Percentiles rank a stretch among this genome's conserved stretches.
These are phyloP conservation scores for Vicia sativa DNA, from an alignment of 306 rosid species.

Conservation along the genomic window DNA sequence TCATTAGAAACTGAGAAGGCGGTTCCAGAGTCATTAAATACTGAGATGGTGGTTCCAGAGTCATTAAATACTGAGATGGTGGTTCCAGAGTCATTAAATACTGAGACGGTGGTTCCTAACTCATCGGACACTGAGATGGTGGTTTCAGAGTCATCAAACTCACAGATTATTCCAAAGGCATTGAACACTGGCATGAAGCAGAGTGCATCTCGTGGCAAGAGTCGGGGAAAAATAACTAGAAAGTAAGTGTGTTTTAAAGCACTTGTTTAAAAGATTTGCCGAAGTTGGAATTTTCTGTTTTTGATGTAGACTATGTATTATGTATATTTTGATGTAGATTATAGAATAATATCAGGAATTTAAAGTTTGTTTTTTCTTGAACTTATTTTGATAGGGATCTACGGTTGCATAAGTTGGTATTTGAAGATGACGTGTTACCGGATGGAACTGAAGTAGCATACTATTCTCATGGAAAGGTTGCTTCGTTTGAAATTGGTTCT, in stretches of 20 bases:
- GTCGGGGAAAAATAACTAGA: conserved; percentile 80
- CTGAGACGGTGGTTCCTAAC: conserved; percentile 45
- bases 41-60: conserved; percentile 43
- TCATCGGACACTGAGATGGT: background rate
- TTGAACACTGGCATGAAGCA: conserved; percentile 51
- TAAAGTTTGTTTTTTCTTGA: conserved; percentile 18
- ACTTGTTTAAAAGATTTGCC: background rate
- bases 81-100: conserved; percentile 40
- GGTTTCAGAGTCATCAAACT: conserved; percentile 38
- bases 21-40: conserved; percentile 39
- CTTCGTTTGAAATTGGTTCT: conserved; percentile 13
- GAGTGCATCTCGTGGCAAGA: conserved; percentile 59
- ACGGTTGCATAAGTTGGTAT: conserved; percentile 86
- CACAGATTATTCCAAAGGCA: conserved; percentile 38
- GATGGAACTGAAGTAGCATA: conserved; percentile 91
- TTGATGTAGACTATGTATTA: background rate
- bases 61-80: background rate
- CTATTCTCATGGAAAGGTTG: conserved; percentile 79
- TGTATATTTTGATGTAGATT: too few relatives aligned
- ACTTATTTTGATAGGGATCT: conserved; percentile 61
- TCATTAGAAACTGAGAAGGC: background rate
- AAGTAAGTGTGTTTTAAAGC: conserved; percentile 49
- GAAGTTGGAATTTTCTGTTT: background rate
- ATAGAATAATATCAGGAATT: background rate
- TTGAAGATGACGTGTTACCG: conserved; percentile 71